Percentiles rank a stretch among this genome's conserved stretches.
These are phyloP conservation scores for Durusdinium trenchii DNA, from an alignment of 73 alveolate species.

Conservation along the genomic window DNA sequence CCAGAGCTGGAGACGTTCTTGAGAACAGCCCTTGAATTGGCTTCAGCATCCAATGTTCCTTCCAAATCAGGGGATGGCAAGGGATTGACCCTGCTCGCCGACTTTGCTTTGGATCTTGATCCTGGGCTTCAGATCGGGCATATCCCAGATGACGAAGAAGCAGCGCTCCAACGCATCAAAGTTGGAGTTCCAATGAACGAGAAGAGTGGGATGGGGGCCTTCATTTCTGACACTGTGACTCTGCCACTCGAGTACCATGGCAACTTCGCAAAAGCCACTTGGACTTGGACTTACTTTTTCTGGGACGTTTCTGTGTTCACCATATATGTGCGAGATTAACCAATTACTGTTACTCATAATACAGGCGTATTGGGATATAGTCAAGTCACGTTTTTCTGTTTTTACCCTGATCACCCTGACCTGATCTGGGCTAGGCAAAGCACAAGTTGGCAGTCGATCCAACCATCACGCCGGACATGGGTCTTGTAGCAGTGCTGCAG, in stretches of 20 bases:
- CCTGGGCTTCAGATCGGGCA: neutral
- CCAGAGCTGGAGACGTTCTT: neutral
- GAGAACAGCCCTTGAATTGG: neutral
- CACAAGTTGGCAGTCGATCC: constrained; percentile 6
- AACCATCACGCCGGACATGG: neutral
- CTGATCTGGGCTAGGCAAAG: neutral
- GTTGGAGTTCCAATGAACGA: neutral
- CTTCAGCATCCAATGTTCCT: neutral
- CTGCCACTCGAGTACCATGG: constrained; percentile 26
- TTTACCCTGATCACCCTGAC: neutral
- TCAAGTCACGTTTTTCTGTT: too few relatives aligned
- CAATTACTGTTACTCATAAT: too few relatives aligned
- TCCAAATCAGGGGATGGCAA: neutral
- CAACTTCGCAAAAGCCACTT: neutral
- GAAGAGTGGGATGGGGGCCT: neutral
- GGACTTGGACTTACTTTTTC: too few relatives aligned
- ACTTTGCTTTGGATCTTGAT: neutral
- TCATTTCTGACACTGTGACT: neutral
- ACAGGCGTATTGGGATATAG: too few relatives aligned
- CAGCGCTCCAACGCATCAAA: neutral
- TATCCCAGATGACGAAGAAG: neutral
- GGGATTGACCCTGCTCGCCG: neutral
- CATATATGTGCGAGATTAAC: too few relatives aligned
- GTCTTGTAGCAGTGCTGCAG: neutral
- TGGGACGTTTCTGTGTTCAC: too few relatives aligned